Evolutionary conservation across 192 early-diverging fungal genomes (phyloP), one percentile per base, ranked within the genome.

Genomic region (Coemansia sp.): DNA sequence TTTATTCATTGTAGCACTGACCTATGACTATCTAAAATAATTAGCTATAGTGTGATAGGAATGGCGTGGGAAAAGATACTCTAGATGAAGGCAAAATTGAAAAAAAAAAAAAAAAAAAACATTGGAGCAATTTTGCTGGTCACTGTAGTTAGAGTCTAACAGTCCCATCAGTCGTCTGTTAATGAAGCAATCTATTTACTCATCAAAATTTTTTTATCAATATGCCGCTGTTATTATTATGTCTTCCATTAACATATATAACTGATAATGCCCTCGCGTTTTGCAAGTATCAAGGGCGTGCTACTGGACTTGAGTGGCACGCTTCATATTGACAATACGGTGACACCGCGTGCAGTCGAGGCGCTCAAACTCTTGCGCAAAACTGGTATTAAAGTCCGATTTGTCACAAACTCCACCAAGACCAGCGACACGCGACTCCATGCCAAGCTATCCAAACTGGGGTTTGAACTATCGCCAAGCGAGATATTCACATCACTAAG

Each of bases 351-450:
- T 16, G 91, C 94, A 8, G 78, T 90, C 3, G 77, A 78, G 11
- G 93, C 93, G 2, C 82, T 96, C 13, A 71, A 78, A 16, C 81
- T 78, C 60, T 89, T 96, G 36, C 89, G 90, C 15, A 34, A 66
- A 9, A 76, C 79, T 13, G 87, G 89, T 0, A 82, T 92, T 63
- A 77, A 71, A 22, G 71, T 86, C n/a, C 74, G 84, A 3, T 95
- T 96, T 76, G 90, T 93, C n/a, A 93, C 93, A 52, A 97, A 97
- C 78, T 95, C 94, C 2, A 95, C 95, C 18, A 94, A 93, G 64
- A 87, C 91, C 63, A 91, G 89, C 38, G 78, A 82, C 40, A 70
- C 74, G 33, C 59, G 59, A 16, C 77, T 96, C 1, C 77, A 89
- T 18, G 60, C 65, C n/a, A 87, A 88, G 55, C 84, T 97, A 13